These are phyloP conservation scores for Rehmannia glutinosa DNA, from an alignment of 257 asterid species.

Conservation along the genomic window DNA sequence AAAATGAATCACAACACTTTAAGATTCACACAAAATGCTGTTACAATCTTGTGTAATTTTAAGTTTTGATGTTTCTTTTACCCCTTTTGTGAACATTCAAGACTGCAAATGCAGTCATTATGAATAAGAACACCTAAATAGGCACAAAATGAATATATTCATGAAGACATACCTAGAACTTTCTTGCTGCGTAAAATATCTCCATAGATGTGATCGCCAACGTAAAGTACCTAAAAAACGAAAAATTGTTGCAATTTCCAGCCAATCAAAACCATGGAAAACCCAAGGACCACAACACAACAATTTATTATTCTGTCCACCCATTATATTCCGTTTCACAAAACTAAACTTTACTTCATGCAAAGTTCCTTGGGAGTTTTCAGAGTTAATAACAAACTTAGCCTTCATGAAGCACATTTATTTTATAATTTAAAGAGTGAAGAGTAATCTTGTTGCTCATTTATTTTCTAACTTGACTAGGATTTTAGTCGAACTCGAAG, in stretches of 20 bases:
- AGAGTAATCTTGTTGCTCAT: neutral
- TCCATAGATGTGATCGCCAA: conserved; percentile 98
- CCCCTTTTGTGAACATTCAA: conserved; percentile 2
- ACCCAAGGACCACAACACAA: conserved; percentile 2
- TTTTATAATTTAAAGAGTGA: neutral
- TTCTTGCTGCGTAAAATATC: conserved; percentile 97
- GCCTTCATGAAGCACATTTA: neutral
- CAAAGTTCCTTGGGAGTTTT: neutral
- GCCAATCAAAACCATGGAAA: conserved; percentile 14
- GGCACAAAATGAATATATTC: neutral
- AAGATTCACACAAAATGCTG: neutral
- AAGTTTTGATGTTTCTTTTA: neutral
- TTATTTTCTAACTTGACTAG: neutral
- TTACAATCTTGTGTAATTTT: neutral
- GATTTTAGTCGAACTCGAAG: neutral
- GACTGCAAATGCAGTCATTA: neutral
- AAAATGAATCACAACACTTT: neutral
- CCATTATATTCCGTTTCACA: neutral
- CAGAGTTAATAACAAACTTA: neutral
- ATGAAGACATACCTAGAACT: conserved; percentile 63
- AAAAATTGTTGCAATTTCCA: conserved; percentile 15
- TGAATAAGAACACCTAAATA: neutral
- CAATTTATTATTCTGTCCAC: neutral
- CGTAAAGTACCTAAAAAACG: conserved; percentile 77
- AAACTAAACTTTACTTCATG: neutral